These are phyloP conservation scores for Clarireedia homoeocarpa DNA, from an alignment of 2,329 filamentous ascomycete species.

Conservation along the genomic window DNA sequence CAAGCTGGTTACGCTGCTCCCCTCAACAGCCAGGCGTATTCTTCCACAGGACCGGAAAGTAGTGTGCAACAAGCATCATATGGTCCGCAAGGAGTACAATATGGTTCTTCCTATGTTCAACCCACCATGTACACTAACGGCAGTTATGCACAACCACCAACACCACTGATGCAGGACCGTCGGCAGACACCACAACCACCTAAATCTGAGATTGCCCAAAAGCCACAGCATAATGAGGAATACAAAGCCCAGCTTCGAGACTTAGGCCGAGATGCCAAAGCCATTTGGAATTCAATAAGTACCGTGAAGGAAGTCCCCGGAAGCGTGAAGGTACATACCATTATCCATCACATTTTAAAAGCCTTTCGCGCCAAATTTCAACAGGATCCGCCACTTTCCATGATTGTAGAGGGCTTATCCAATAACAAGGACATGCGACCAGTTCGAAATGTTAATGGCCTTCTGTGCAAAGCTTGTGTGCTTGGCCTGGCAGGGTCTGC, in stretches of 20 bases:
- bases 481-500: constrained; percentile 25
- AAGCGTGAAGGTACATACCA: constrained; percentile 52
- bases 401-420: constrained; percentile 53
- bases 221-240: constrained; percentile 32
- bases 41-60: constrained; percentile 14
- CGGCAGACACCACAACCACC: constrained; percentile 20
- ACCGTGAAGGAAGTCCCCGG: constrained; percentile 53
- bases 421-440: constrained; percentile 49
- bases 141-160: neutral
- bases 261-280: constrained; percentile 47
- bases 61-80: constrained; percentile 16
- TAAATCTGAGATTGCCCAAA: constrained; percentile 10
- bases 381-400: constrained; percentile 46
- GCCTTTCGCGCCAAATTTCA: constrained; percentile 50
- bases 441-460: constrained; percentile 44
- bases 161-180: constrained; percentile 3
- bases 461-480: constrained; percentile 49
- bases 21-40: constrained; percentile 16
- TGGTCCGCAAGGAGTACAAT: constrained; percentile 12
- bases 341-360: constrained; percentile 55
- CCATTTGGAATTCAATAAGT: constrained; percentile 55
- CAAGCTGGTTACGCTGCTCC: constrained; percentile 18
- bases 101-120: constrained; percentile 18
- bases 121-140: constrained; percentile 19
- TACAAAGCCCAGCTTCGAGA: constrained; percentile 43